Evolutionary conservation across 139 green algal genomes (phyloP), one percentile per base, ranked within the genome.

Genomic region (Edaphochlamys debaryana): DNA sequence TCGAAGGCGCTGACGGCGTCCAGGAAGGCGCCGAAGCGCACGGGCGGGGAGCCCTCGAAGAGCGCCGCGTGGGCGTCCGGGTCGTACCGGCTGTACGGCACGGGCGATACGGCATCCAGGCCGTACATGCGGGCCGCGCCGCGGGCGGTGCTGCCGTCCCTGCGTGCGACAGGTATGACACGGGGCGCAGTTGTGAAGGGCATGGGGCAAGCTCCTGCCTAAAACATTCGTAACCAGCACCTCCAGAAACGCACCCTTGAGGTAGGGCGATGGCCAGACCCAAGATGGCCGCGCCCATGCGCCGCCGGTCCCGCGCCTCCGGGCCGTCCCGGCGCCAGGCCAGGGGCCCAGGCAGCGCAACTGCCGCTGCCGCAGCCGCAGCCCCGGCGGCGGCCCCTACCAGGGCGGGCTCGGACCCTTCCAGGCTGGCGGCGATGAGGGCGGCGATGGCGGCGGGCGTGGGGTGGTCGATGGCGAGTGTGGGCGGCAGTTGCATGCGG

Each of bases 381-480:
- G 11, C 36, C 2, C 40, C n/a, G 64, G 20, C 11, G 37, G 36
- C 36, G 38, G n/a, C 34, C 34, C 34, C n/a, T n/a, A n/a, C n/a
- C n/a, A n/a, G n/a, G n/a, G n/a, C n/a, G n/a, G n/a, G n/a, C n/a
- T 9, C 23, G 54, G 54, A 5, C 6, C 19, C 54, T 9, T 17
- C 32, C 48, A 32, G 40, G n/a, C 75, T 40, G 30, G 75, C 19
- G 22, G n/a, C n/a, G 22, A 69, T 67, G 3, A 84, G 37, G 19
- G 22, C 17, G 7, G 78, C 64, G 37, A 84, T 84, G 66, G 78
- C 78, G 8, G 78, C 36, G n/a, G 66, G 66, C 3, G 92, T 94
- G 15, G 93, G 94, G 82, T 95, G 93, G 82, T 97, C 94, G 45
- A 96, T 94, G 22, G 92, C 80, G 11, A 96, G 72, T 20, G 92